Evolutionary conservation across 179 eudicot species (phyloP).

Genomic region (Drosera spatulata): DNA sequence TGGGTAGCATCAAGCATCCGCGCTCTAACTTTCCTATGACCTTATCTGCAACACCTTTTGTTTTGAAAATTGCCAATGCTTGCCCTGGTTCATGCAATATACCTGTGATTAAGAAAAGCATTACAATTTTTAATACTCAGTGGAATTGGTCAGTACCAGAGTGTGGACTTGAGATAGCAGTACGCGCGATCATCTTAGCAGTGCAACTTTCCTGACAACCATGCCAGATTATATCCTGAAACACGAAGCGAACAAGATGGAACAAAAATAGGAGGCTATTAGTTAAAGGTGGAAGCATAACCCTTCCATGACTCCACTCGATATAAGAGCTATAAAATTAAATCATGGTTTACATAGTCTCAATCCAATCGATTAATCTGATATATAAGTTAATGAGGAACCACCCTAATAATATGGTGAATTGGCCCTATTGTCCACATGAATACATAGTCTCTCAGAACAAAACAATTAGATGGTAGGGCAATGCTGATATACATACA

Average conservation of each 20-base stretch:
- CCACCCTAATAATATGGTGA: too few species aligned
- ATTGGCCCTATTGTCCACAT: too few species aligned
- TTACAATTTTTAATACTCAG: background rate
- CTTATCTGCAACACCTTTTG: conserved; percentile 43
- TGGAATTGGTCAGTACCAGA: conserved; percentile 31
- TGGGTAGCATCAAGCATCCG: conserved; percentile 54
- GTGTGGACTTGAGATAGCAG: conserved; percentile 32
- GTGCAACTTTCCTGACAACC: conserved; percentile 38
- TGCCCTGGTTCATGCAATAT: conserved; percentile 28
- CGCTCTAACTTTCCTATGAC: conserved; percentile 26
- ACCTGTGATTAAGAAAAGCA: background rate
- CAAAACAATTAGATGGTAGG: too few species aligned
- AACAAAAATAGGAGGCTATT: background rate
- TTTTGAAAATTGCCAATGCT: conserved; percentile 53
- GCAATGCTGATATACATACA: too few species aligned
- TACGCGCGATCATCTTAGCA: conserved; percentile 46
- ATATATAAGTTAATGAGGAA: too few species aligned
- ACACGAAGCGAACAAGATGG: too few species aligned
- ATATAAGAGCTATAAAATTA: too few species aligned
- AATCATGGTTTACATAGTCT: too few species aligned
- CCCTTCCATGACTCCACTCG: background rate
- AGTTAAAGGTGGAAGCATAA: background rate
- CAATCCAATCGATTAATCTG: too few species aligned
- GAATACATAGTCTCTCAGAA: too few species aligned
- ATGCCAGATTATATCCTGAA: conserved; percentile 62